Evolutionary conservation across 1,139 yeast species (phyloP).

Genomic region (Nadsonia commutata): DNA sequence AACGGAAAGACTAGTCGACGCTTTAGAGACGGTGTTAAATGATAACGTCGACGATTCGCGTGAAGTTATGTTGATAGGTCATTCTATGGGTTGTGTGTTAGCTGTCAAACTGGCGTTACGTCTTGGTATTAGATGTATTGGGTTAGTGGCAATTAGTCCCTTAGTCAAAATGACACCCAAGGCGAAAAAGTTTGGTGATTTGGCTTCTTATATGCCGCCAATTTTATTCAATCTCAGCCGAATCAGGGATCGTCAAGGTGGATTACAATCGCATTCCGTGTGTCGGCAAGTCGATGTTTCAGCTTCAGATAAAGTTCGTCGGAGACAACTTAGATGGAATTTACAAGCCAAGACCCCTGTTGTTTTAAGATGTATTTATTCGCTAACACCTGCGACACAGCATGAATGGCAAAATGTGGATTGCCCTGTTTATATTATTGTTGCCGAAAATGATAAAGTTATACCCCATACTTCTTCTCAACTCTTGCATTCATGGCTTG

Average conservation of each 20-base stretch:
- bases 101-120: conserved; percentile 33
- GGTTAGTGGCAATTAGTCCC: conserved; percentile 30
- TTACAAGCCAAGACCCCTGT: conserved; percentile 43
- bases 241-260: conserved; percentile 46
- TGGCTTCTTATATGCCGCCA: conserved; percentile 30
- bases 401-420: conserved; percentile 28
- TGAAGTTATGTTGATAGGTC: conserved; percentile 49
- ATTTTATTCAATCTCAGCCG: conserved; percentile 40
- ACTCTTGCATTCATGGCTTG: conserved; percentile 14
- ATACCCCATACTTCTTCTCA: conserved; percentile 31
- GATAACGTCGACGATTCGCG: conserved; percentile 13
- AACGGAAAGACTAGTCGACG: conserved; percentile 35
- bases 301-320: conserved; percentile 28
- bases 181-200: conserved; percentile 11
- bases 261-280: conserved; percentile 45
- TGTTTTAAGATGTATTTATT: conserved; percentile 38
- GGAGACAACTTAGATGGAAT: conserved; percentile 58
- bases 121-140: conserved; percentile 26
- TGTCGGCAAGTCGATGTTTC: conserved; percentile 31
- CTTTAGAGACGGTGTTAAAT: conserved; percentile 21
- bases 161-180: conserved; percentile 36
- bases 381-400: conserved; percentile 31
- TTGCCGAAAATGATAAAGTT: conserved; percentile 44
- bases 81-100: conserved; percentile 61
- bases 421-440: conserved; percentile 34